Base-by-base conservation (phyloP, 768 basidiomycete genomes). In the Leccinum barrowsii region DNA sequence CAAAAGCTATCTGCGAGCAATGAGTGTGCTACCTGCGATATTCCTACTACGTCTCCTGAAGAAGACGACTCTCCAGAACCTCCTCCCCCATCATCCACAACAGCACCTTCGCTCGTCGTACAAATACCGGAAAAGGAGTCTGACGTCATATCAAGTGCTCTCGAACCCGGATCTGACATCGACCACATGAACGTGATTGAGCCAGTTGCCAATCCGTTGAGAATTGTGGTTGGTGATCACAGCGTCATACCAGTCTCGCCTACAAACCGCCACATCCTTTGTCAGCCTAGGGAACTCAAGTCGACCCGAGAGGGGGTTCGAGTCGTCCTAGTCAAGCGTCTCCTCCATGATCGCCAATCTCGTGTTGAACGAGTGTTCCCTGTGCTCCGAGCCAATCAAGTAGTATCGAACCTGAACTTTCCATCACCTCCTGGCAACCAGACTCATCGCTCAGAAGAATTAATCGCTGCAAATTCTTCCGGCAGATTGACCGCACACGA, bases 301-400 rank as follows among this genome's bases (percentile, higher is more conserved):
- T 78, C 82, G 11, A 76, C 82, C 7, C 69, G 74, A 49, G 89
- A 90, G 49, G 86, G 84, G 7, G 76, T 91, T 46, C 82, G 83
- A 24, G 74, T 85, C 26, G 82, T 85, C 13, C 78, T 88, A 26
- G 82, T 83, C 74, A 80, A 83, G 10, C 80, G 89, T 28, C 76
- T 85, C 42, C 77, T 81, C 35, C 77, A 75, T 59, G 86, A 89
- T 67, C 76, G 74, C 13, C 85, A 87, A 68, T 80, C 85, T 11
- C 82, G 82, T 21, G 78, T 81, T 42, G 85, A 88, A 63, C 81
- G 83, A 21, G 77, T 88, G 10, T 77, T 80, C 24, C 87, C 87
- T 2, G 77, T 92, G 21, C 74, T 92, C 13, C 70, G 79, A 62
- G 79, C 83, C 30, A 91, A 91, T 67, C 75, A 75, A 60, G 71